phyloP scores from a whole-genome alignment of 352 stramenopile species.

The Phytophthora quininea region DNA sequence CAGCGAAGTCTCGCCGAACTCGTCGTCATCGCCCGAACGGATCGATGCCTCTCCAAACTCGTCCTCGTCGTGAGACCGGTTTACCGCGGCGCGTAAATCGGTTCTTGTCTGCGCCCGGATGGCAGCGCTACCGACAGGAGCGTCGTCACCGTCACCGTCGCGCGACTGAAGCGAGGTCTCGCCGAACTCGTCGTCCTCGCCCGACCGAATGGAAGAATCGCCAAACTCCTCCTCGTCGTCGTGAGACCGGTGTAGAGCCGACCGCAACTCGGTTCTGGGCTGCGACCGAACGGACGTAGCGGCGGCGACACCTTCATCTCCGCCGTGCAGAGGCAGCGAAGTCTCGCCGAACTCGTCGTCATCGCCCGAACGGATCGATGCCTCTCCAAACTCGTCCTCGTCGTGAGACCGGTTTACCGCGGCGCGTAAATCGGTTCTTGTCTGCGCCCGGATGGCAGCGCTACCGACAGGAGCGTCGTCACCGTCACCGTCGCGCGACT shows the following conservation, averaged over 20 bases:
- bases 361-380: too few species aligned
- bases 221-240: too few species aligned
- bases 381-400: too few species aligned
- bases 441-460: constrained; percentile 4
- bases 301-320: too few species aligned
- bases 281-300: too few species aligned
- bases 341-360: too few species aligned
- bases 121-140: constrained; percentile 1
- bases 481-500: neutral
- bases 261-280: too few species aligned
- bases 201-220: too few species aligned
- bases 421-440: neutral
- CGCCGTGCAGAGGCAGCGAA: neutral
- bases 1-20: neutral
- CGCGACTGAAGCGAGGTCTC: neutral
- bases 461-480: neutral
- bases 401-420: neutral
- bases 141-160: too few species aligned
- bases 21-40: neutral
- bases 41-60: constrained; percentile 14
- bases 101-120: neutral
- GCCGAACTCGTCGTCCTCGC: too few species aligned
- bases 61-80: constrained; percentile 14
- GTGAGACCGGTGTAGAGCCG: neutral
- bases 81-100: neutral